Base-by-base conservation (phyloP, 192 early-diverging fungal genomes). In the Coemansia biformis region DNA sequence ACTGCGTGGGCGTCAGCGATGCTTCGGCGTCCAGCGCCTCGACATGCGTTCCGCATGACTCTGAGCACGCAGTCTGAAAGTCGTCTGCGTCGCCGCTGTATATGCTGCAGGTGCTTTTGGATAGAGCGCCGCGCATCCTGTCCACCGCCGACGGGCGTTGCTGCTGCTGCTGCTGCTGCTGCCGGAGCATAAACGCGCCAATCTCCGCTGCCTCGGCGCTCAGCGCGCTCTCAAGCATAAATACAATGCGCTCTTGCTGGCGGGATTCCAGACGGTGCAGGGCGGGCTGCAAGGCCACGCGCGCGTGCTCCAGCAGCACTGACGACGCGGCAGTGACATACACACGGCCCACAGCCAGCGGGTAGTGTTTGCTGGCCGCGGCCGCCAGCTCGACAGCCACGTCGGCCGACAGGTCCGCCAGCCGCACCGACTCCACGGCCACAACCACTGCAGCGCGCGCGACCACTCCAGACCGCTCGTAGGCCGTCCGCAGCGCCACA, bases 281-380 rank as follows among this genome's bases (percentile, higher is more conserved):
- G 36, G 60, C 37, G 1, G 61, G 68, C 32, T 24, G 35, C 31
- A 73, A 29, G 2, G 57, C 46, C 50, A 49, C 49, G 6, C 62
- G 57, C 8, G 69, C 57, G 23, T 73, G 69, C 13, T 55, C 69
- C 9, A 73, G 41, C 44, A 73, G 41, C 7, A 73, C 69, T 18
- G 69, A 61, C 7, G 69, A 60, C 3, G 51, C 26, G 2, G 69
- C 62, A 1, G 69, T 73, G 4, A 73, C 21, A 32, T 73, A 73
- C 11, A 73, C 43, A 5, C 36, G 62, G 1, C 36, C 53, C 8
- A 73, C 54, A 0, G 52, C 24, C 0, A 21, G 49, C 16, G 52
- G 57, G 22, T 73, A 73, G 46, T 56, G 51, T 22, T 38, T 17
- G 13, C 9, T 9, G 6, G 39, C 32, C 5, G 57, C 16, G 5